Base-by-base conservation (phyloP, 164 flowering plant species). In the Echeveria elegans region DNA sequence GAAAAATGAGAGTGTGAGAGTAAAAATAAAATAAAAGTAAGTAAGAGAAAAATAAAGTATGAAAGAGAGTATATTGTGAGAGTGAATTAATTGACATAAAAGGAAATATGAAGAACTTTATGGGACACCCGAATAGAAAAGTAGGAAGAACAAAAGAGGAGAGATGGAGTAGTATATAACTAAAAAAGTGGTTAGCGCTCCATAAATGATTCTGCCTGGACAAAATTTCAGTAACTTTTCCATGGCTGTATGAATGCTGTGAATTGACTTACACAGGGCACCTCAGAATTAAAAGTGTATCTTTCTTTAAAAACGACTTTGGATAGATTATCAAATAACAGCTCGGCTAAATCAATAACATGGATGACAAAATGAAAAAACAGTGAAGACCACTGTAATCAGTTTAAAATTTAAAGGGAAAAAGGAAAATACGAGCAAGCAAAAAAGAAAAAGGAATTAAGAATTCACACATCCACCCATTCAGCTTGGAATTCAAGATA, bases 391-490 rank as follows among this genome's bases (percentile, higher is more conserved):
- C 29, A 65, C n/a, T 9, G 18, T 62, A 36, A 40, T 14, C 16
- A 2, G 28, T 32, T n/a, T 66, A 29, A 6, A 5, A n/a, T 23
- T 30, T n/a, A n/a, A n/a, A n/a, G n/a, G n/a, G n/a, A n/a, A n/a
- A n/a, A 23, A 21, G 24, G 2, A 67, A 67, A 32, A 24, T 4
- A 34, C 67, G 43, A 28, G 32, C 12, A 41, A 23, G 19, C 1
- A 29, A 38, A 28, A 8, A 9, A n/a, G n/a, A n/a, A n/a, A 30
- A 6, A 48, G 38, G n/a, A 26, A 23, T 45, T 59, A 40, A 45
- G 36, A 37, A 37, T 36, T 63, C 82, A 64, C 82, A 90, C 96
- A 96, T 89, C 94, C 40, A 89, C 70, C 97, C 98, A 93, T 71
- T 93, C 97, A 63, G 88, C 82, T 67, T 72, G 74, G 72, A 78